Base-by-base conservation (phyloP, 371 early-diverging fungal genomes). In the Rhizopus microsporus region DNA sequence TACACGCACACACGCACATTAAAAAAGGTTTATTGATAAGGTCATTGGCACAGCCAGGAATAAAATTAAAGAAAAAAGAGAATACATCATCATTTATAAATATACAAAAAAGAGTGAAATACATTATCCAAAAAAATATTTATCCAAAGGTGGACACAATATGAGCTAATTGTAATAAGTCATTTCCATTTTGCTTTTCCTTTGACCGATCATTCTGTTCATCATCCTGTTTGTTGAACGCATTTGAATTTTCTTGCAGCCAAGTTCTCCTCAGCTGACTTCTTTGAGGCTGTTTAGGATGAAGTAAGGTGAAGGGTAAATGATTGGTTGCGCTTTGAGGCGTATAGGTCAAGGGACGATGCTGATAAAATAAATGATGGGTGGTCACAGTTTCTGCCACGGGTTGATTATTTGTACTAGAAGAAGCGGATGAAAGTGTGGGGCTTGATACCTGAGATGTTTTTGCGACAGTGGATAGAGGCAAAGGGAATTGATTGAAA, bases 131-230 rank as follows among this genome's bases (percentile, higher is more conserved):
- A n/a, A 56, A 30, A 60, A 42, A 45, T 8, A 16, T 12, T 65
- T 59, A 77, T 38, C 77, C 77, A 69, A 77, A 77, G 16, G 75
- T 72, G 45, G 70, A 72, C 4, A 77, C 75, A 45, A 72, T 65
- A 54, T 77, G 74, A 29, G 75, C 72, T 45, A 74, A 54, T 34
- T 72, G 66, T 8, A 69, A 57, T 34, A 74, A 60, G 29, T 61
- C 57, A 16, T 45, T 40, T 6, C 58, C 53, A 30, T 40, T 35
- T 15, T 35, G n/a, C 29, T 59, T 53, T 15, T 62, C 58, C 6
- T 56, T 32, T 49, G 46, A 38, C 7, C 50, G 54, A 34, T 60
- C 56, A 49, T 62, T 35, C 45, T 51, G 42, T 10, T 54, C 54
- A 35, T 57, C 56, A 44, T 62, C 48, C 42, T 59, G 43, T 46